These are phyloP conservation scores for Coemansia sp. DNA, from an alignment of 192 early-diverging fungal species.

Conservation along the genomic window DNA sequence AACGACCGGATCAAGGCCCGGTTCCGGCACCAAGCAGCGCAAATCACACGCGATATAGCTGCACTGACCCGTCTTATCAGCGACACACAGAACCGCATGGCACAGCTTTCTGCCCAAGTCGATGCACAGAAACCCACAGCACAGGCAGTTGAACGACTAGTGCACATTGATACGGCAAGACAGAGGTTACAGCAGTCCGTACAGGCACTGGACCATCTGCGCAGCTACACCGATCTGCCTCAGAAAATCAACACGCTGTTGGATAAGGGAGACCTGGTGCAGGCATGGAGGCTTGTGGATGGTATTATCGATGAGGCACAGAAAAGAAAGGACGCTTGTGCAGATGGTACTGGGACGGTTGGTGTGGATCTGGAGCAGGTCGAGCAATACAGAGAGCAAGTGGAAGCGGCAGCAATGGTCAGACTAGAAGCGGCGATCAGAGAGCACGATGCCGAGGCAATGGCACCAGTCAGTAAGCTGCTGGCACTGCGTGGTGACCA, in stretches of 20 bases:
- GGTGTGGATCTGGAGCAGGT: slow-evolving; percentile 2
- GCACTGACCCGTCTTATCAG: slow-evolving; percentile 28
- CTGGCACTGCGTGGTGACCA: slow-evolving; percentile 21
- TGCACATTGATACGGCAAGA: slow-evolving; percentile 23
- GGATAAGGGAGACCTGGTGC: slow-evolving; percentile 23
- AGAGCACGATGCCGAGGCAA: slow-evolving; percentile 12
- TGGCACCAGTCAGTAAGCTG: slow-evolving; percentile 10
- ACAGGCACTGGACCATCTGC: slow-evolving; percentile 28
- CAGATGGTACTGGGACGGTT: too few relatives aligned
- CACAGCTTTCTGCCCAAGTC: slow-evolving; percentile 13
- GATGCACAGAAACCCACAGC: slow-evolving; percentile 21
- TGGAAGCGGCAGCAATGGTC: slow-evolving; percentile 8
- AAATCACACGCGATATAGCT: slow-evolving; percentile 40
- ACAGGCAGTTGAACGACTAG: slow-evolving; percentile 22
- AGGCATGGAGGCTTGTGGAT: slow-evolving; percentile 38
- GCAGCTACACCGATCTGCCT: slow-evolving; percentile 39
- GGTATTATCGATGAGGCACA: neutral
- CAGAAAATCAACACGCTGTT: slow-evolving; percentile 30
- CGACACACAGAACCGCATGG: slow-evolving; percentile 25
- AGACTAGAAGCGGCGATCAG: slow-evolving; percentile 12
- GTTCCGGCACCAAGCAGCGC: slow-evolving; percentile 40
- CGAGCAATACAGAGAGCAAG: slow-evolving; percentile 8
- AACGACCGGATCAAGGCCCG: slow-evolving; percentile 52
- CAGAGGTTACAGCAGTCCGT: slow-evolving; percentile 24
- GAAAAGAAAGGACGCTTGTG: too few relatives aligned